Base-by-base conservation (phyloP, 257 asterid species). In the Fraxinus excelsior region DNA sequence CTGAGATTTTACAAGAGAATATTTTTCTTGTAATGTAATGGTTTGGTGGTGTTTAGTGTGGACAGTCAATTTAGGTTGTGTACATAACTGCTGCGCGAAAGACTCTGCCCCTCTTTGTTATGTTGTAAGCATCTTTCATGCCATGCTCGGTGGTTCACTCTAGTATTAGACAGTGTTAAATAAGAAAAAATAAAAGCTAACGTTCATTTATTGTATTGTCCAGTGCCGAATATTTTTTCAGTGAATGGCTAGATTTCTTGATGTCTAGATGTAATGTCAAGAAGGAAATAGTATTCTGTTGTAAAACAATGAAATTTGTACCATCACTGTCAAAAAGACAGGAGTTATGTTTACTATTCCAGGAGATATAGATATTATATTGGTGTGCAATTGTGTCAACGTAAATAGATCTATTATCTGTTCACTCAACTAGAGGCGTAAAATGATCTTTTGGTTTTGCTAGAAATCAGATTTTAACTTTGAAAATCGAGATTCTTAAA, bases 1-100 rank as follows among this genome's bases (percentile, higher is more conserved):
- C 86, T 91, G 88, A 91, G 70, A 29, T 2, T 42, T 31, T 23
- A 21, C 2, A n/a, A 40, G 16, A 12, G 53, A 7, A 46, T 12
- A 8, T 34, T 13, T 28, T 25, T 21, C 51, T 56, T 13, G 64
- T 1, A 7, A 65, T 71, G 76, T 19, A 29, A 35, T 25, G 26
- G 13, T 1, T 23, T 46, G 64, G 81, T 3, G 56, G 56, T 46
- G 7, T 14, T 0, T n/a, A 0, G 40, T 5, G 60, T 74, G 16
- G 18, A 49, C 23, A 28, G 18, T 37, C 21, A 18, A 38, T 44
- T 11, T 49, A 38, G 49, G 67, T 60, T 60, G 65, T 38, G 56
- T 67, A 34, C 5, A 46, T 73, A 34, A 32, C 5, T 21, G 38
- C 25, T 34, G 75, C 29, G 13, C 64, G 12, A 28, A 46, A 74